Base-by-base conservation (phyloP, 805 yeast genomes). In the Saccharomycopsis olivae region DNA sequence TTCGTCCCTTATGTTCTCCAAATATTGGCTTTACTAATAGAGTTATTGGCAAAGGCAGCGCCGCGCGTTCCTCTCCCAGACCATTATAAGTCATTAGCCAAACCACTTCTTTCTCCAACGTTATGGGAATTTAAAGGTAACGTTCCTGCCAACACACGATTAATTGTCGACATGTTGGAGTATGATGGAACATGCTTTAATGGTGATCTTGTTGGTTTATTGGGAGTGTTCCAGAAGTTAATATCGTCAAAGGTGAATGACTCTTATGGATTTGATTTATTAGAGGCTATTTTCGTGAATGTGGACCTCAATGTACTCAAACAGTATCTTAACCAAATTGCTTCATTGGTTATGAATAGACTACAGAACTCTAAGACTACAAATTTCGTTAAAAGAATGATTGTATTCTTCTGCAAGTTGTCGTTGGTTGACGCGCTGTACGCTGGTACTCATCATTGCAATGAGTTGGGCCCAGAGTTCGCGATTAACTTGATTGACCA, bases 151-250 rank as follows among this genome's bases (percentile, higher is more conserved):
- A 74, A 89, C 16, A 79, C 94, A 0, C 73, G 96, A 50, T 64
- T 92, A 38, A 63, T 92, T 29, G 70, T 75, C 40, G 76, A 85
- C 5, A 76, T 89, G 16, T 60, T 76, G n/a, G 53, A 57, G 21
- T 56, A 56, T 14, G 66, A 66, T 30, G 49, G 52, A 8, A 39
- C 50, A 2, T 51, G 59, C 2, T 67, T 61, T 35, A 51, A 53
- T n/a, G 70, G 67, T 36, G 39, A 54, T 20, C 56, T 86, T 31
- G 72, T 82, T 27, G 95, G 96, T 3, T 71, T 92, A 23, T 64
- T 92, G 30, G 99, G 99, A 29, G 95, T 92, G n/a, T 94, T 85
- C 66, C 98, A 94, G 62, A 86, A 88, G 57, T 65, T 92, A 49
- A 75, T 92, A 38, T 76, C 96, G 1, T 85, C 96, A 0, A 82